Conservation (phyloP, 306 rosid genomes). For the Parietaria judaica region DNA sequence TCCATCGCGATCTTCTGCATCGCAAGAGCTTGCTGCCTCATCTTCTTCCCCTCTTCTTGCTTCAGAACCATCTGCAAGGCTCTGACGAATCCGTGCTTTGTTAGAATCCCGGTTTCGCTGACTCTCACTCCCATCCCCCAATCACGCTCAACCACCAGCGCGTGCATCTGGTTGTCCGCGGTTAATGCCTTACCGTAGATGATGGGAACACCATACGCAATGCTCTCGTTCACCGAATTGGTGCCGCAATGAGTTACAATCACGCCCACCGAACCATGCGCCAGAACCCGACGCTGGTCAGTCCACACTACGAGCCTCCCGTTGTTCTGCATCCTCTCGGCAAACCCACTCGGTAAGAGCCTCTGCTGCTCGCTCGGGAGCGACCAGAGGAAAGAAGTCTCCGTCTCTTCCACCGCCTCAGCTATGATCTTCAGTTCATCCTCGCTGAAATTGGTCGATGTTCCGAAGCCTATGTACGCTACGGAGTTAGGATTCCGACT, state of each 20-base stretch:
- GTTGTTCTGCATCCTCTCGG: slow-evolving; percentile 14
- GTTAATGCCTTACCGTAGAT: slow-evolving; percentile 35
- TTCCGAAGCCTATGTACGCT: slow-evolving; percentile 21
- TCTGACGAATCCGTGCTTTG: too few relatives aligned
- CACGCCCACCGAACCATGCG: slow-evolving; percentile 33
- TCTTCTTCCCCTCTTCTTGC: too few relatives aligned
- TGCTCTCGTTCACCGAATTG: slow-evolving; percentile 41
- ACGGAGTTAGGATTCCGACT: slow-evolving; percentile 5
- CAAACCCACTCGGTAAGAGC: slow-evolving; percentile 30
- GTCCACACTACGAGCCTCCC: slow-evolving; percentile 49
- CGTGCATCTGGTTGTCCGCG: slow-evolving; percentile 34
- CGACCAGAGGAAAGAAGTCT: slow-evolving; percentile 25
- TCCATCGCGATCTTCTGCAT: too few relatives aligned
- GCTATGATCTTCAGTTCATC: slow-evolving; percentile 23
- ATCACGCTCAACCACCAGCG: slow-evolving; percentile 28
- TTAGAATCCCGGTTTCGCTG: too few relatives aligned
- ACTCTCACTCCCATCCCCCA: too few relatives aligned
- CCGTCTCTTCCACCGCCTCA: slow-evolving; percentile 36
- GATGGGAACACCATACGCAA: slow-evolving; percentile 45
- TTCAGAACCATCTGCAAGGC: too few relatives aligned
- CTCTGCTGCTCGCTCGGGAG: slow-evolving; percentile 3
- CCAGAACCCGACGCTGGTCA: slow-evolving; percentile 36
- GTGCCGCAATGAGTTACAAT: slow-evolving; percentile 43
- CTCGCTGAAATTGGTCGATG: background rate
- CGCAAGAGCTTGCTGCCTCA: too few relatives aligned